Evolutionary conservation across 768 basidiomycete genomes (phyloP).

Genomic region (Coprinellus micaceus): DNA sequence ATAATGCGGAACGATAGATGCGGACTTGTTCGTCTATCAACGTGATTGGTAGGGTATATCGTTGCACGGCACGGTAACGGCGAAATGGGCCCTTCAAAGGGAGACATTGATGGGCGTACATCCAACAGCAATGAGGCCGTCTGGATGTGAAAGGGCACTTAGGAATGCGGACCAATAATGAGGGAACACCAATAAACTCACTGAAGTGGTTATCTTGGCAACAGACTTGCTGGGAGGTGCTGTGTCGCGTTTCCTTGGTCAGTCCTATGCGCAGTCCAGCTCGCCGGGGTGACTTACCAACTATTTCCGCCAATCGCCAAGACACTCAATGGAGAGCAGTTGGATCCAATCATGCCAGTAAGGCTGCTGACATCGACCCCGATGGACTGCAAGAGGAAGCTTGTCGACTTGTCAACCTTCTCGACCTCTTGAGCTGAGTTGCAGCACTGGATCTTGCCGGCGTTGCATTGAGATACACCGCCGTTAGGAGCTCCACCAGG

Average conservation of each 20-base stretch:
- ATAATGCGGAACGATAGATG: too few species aligned
- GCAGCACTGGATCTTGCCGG: conserved; percentile 8
- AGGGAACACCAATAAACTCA: too few species aligned
- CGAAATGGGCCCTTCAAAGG: too few species aligned
- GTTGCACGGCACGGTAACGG: not conserved
- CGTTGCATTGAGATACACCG: conserved; percentile 7
- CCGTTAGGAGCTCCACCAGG: not conserved
- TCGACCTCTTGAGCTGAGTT: not conserved
- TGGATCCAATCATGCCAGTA: conserved; percentile 17
- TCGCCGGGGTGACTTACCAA: conserved; percentile 11
- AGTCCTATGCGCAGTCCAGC: too few species aligned
- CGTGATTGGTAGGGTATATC: too few species aligned
- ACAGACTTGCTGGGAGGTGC: conserved; percentile 21
- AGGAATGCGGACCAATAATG: not conserved
- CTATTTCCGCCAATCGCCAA: conserved; percentile 17
- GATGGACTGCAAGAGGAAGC: conserved; percentile 10
- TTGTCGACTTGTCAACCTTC: not conserved
- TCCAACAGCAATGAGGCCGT: conserved; percentile 23
- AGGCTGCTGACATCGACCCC: conserved; percentile 7
- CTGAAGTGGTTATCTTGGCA: conserved; percentile 24
- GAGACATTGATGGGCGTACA: conserved; percentile 28
- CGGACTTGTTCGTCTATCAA: too few species aligned
- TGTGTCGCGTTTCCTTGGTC: not conserved
- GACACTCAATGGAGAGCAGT: conserved; percentile 22
- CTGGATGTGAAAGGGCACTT: conserved; percentile 9